A percentile compares a stretch with the other conserved stretches of the same genome.
Evolutionary conservation across 495 filamentous ascomycete species (phyloP).

Genomic region (Hyaloscypha bicolor): DNA sequence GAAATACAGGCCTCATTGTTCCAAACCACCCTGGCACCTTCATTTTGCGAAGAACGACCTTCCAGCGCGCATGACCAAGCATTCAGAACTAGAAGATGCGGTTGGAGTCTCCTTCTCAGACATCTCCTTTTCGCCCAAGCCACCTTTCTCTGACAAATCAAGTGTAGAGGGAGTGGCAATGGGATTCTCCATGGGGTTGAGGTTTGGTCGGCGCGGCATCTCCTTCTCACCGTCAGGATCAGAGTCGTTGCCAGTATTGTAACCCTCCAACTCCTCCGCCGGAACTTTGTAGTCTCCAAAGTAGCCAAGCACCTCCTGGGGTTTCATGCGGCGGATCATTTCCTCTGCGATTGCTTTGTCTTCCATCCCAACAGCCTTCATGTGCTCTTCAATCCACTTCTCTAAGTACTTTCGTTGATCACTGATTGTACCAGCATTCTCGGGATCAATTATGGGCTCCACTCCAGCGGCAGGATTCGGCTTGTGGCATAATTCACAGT

Average conservation of each 20-base stretch:
- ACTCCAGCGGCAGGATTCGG: background rate
- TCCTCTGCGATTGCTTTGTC: constrained; percentile 4
- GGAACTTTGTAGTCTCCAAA: background rate
- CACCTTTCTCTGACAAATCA: too few relatives aligned
- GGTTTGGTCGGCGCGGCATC: background rate
- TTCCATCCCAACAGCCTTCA: background rate
- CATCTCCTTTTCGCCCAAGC: background rate
- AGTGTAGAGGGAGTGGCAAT: background rate
- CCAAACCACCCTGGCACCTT: background rate
- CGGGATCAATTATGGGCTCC: background rate
- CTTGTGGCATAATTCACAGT: constrained; percentile 35
- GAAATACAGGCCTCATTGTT: too few relatives aligned
- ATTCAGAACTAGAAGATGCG: background rate
- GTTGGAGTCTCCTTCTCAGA: background rate
- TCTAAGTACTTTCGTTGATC: background rate
- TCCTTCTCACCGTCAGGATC: constrained; percentile 7
- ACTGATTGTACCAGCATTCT: background rate
- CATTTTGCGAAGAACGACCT: background rate
- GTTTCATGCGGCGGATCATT: constrained; percentile 9
- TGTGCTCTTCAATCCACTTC: background rate
- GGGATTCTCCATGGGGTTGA: background rate
- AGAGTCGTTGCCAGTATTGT: constrained; percentile 8
- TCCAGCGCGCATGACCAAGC: background rate
- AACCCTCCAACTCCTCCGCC: background rate
- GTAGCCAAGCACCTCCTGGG: background rate